A percentile compares a stretch with the other conserved stretches of the same genome.
Evolutionary conservation across 2,329 filamentous ascomycete genomes (phyloP).

Genomic region (Neoascochyta sp.): DNA sequence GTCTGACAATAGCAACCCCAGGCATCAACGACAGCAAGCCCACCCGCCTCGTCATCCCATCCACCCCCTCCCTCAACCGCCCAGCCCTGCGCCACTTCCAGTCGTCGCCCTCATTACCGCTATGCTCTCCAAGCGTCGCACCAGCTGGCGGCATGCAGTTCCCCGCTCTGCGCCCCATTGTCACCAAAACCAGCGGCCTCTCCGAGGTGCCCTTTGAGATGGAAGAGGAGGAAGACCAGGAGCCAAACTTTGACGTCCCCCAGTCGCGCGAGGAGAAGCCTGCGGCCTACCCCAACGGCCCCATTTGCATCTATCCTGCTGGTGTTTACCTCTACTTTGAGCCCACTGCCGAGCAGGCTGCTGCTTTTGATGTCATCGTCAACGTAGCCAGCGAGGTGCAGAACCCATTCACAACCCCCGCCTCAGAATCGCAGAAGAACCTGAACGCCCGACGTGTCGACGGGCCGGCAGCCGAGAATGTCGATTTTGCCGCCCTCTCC

Average conservation of each 20-base stretch:
- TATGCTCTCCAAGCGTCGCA: constrained; percentile 51
- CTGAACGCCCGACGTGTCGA: constrained; percentile 36
- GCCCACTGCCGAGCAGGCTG: constrained; percentile 72
- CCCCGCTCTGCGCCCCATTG: constrained; percentile 39
- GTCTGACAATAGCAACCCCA: constrained; percentile 66
- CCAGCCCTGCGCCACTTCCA: constrained; percentile 56
- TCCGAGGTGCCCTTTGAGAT: constrained; percentile 66
- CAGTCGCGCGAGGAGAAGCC: constrained; percentile 66
- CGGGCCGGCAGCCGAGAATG: constrained; percentile 34
- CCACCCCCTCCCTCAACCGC: constrained; percentile 54
- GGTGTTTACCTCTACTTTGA: constrained; percentile 77
- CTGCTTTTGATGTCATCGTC: constrained; percentile 75
- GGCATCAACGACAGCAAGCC: constrained; percentile 55
- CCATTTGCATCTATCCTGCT: constrained; percentile 75
- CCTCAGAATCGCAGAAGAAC: constrained; percentile 29
- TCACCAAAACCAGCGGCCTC: constrained; percentile 35
- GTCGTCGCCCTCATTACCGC: constrained; percentile 58
- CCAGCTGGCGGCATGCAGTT: constrained; percentile 52
- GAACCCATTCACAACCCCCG: constrained; percentile 61
- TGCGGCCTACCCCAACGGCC: constrained; percentile 76
- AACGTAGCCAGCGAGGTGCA: constrained; percentile 80
- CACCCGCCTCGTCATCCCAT: constrained; percentile 56
- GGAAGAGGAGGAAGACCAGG: constrained; percentile 63
- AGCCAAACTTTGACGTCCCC: constrained; percentile 52
- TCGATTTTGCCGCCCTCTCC: constrained; percentile 35